Percentiles rank a stretch among this genome's conserved stretches.
Conservation (phyloP, 1,284 basidiomycete genomes). For the Bondarzewia mesenterica region DNA sequence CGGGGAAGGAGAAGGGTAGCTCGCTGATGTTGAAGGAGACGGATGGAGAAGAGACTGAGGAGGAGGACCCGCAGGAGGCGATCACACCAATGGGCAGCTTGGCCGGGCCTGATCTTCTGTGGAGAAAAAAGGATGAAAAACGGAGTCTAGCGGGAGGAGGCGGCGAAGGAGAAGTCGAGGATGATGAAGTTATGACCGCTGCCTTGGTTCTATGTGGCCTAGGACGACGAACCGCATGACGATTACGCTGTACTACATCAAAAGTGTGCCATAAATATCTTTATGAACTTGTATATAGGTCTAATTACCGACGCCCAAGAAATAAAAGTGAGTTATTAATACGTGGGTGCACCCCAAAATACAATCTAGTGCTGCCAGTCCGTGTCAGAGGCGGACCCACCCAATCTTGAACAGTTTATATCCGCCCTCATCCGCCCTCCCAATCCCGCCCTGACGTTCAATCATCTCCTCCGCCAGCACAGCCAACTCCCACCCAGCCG, state of each 20-base stretch:
- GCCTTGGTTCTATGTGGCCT: slow-evolving; percentile 55
- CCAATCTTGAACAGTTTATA: slow-evolving; percentile 65
- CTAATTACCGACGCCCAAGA: neutral
- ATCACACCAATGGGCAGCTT: slow-evolving; percentile 31
- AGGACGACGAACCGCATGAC: slow-evolving; percentile 24
- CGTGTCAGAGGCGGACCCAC: slow-evolving; percentile 30
- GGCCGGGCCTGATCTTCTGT: neutral
- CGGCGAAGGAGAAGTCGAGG: slow-evolving; percentile 10
- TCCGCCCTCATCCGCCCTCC: slow-evolving; percentile 61
- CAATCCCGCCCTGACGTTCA: slow-evolving; percentile 40
- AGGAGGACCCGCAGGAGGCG: slow-evolving; percentile 25
- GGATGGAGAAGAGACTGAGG: slow-evolving; percentile 22
- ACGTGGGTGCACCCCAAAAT: too few species aligned
- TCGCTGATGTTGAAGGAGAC: slow-evolving; percentile 20
- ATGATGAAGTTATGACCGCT: slow-evolving; percentile 54
- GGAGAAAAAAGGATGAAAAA: slow-evolving; percentile 2
- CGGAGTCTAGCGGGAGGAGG: neutral
- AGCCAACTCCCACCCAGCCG: slow-evolving; percentile 22
- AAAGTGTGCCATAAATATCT: slow-evolving; percentile 6
- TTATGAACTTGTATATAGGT: neutral
- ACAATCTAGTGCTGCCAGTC: neutral
- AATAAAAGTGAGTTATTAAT: neutral
- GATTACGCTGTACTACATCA: slow-evolving; percentile 4
- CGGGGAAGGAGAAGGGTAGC: slow-evolving; percentile 12
- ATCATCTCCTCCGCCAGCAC: slow-evolving; percentile 39